These are phyloP conservation scores for Trametes cinnabarina DNA, from an alignment of 768 basidiomycete species.

Conservation along the genomic window DNA sequence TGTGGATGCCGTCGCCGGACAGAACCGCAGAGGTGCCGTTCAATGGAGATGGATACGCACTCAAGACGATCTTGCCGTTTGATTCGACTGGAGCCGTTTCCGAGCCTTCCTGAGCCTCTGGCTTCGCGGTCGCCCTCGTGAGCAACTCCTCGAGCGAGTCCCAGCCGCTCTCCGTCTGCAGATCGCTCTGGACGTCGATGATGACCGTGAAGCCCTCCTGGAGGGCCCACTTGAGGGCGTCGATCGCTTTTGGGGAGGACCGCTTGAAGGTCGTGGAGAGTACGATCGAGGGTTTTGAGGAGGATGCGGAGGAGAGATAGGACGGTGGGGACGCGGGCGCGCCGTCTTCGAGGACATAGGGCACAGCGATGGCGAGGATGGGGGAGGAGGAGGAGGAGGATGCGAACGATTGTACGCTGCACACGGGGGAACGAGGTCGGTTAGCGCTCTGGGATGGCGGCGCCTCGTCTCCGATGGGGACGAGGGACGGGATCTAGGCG, in stretches of 20 bases:
- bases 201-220: slow-evolving; percentile 63
- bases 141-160: slow-evolving; percentile 74
- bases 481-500: slow-evolving; percentile 12
- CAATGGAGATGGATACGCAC: slow-evolving; percentile 39
- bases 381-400: slow-evolving; percentile 25
- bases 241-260: slow-evolving; percentile 47
- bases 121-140: slow-evolving; percentile 50
- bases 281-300: slow-evolving; percentile 44
- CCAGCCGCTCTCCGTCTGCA: slow-evolving; percentile 51
- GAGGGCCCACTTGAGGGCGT: slow-evolving; percentile 66
- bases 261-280: slow-evolving; percentile 57
- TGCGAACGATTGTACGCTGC: slow-evolving; percentile 13
- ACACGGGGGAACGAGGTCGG: not conserved
- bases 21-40: no score
- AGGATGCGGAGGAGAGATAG: slow-evolving; percentile 32
- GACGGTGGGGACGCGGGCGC: slow-evolving; percentile 39
- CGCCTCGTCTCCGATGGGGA: not conserved
- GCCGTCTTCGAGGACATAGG: slow-evolving; percentile 56
- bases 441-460: not conserved
- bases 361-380: slow-evolving; percentile 57
- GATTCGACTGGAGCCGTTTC: slow-evolving; percentile 13
- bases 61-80: slow-evolving; percentile 59
- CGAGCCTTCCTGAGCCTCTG: no score
- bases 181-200: slow-evolving; percentile 59
- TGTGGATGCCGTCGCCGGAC: no score